Conservation (phyloP, 1,284 basidiomycete species). For the Irpex sp. region DNA sequence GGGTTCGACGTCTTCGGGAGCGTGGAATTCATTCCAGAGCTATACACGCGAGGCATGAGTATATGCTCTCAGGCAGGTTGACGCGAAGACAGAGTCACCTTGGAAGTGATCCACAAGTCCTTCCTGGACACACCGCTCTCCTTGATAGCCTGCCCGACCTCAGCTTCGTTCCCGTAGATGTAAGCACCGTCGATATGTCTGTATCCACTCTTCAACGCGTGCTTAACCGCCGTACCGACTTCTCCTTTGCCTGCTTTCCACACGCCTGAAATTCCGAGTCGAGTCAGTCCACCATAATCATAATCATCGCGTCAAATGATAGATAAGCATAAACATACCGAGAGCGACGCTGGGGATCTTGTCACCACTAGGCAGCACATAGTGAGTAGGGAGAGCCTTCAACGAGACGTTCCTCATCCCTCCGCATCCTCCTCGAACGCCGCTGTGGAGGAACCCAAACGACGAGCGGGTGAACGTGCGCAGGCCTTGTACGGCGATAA, state of each 20-base stretch:
- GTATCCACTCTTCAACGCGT: constrained; percentile 58
- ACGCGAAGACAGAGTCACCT: constrained; percentile 26
- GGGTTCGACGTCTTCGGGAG: constrained; percentile 63
- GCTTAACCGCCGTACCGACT: constrained; percentile 59
- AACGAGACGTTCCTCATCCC: constrained; percentile 15
- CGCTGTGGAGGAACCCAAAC: constrained; percentile 1
- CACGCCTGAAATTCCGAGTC: constrained; percentile 39
- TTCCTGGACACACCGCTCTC: constrained; percentile 37
- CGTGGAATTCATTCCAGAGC: constrained; percentile 70
- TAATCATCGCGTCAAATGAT: background rate
- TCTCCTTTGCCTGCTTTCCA: constrained; percentile 55
- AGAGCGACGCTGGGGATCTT: constrained; percentile 60
- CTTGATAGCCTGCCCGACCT: constrained; percentile 42
- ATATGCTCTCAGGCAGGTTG: background rate
- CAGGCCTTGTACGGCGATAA: constrained; percentile 19
- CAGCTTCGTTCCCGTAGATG: constrained; percentile 61
- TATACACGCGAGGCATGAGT: constrained; percentile 17
- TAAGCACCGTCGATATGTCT: constrained; percentile 78
- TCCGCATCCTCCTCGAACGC: background rate
- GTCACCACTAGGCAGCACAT: constrained; percentile 55
- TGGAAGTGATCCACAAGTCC: constrained; percentile 48
- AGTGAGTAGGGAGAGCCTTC: constrained; percentile 41
- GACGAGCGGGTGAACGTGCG: constrained; percentile 4
- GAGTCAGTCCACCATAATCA: background rate
- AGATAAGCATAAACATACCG: constrained; percentile 31